phyloP scores from a whole-genome alignment of 805 yeast species.

The Schizosaccharomyces pombe region DNA sequence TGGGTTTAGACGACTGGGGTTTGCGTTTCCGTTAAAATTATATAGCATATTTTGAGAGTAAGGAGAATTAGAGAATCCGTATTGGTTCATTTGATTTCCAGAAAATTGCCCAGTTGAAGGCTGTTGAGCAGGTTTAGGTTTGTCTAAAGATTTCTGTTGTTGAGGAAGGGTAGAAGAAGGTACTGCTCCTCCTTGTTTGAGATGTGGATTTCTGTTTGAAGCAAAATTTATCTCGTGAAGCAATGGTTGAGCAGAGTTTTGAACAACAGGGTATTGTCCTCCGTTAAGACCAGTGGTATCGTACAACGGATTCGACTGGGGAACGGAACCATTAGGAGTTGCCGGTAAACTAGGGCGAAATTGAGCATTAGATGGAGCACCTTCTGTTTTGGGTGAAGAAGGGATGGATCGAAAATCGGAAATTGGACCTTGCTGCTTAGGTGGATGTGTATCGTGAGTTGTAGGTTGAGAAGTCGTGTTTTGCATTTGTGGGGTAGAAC shows the following conservation, averaged over 20 bases:
- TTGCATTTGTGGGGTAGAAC: neutral
- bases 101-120: neutral
- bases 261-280: neutral
- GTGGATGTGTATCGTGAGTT: neutral
- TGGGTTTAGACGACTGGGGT: conserved; percentile 12
- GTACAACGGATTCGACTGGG: neutral
- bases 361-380: too few relatives aligned
- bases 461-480: neutral
- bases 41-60: neutral
- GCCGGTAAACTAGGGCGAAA: neutral
- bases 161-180: neutral
- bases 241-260: neutral
- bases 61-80: neutral
- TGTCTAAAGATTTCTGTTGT: neutral
- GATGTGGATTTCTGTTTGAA: neutral
- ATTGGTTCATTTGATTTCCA: neutral
- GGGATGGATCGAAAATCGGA: neutral
- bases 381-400: too few relatives aligned
- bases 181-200: neutral
- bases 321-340: neutral
- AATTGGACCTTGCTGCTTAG: neutral
- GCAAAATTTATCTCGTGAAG: neutral
- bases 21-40: neutral
- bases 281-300: neutral
- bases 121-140: neutral